Percentiles rank a stretch among this genome's conserved stretches.
These are phyloP conservation scores for Fusarium continuum DNA, from an alignment of 2,329 filamentous ascomycete genomes.

Conservation along the genomic window DNA sequence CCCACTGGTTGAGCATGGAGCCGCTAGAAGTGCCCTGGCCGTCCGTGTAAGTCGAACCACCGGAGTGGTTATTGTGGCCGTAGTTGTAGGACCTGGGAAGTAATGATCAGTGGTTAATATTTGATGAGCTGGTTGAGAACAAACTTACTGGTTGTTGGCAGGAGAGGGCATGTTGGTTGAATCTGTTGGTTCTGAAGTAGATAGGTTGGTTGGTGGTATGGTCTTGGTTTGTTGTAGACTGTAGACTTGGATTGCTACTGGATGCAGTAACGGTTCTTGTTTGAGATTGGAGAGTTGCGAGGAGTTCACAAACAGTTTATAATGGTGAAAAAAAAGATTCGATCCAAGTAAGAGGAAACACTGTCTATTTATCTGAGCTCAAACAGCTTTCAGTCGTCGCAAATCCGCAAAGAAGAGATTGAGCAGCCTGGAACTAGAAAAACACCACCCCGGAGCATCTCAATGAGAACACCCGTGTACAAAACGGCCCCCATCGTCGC, in stretches of 20 bases:
- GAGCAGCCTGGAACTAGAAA: constrained; percentile 26
- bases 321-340: not conserved
- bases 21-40: constrained; percentile 12
- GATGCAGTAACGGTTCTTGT: not conserved
- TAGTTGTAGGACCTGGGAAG: constrained; percentile 10
- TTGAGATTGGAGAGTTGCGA: not conserved
- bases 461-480: not conserved
- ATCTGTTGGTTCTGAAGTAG: not conserved
- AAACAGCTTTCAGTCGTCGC: not conserved
- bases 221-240: constrained; percentile 1
- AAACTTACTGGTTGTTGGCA: constrained; percentile 17
- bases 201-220: not conserved
- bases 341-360: not conserved
- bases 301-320: not conserved
- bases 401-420: constrained; percentile 17
- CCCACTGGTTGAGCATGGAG: constrained; percentile 21
- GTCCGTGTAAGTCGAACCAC: constrained; percentile 26
- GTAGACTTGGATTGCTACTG: not conserved
- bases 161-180: constrained; percentile 23
- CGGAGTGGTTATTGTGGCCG: not conserved
- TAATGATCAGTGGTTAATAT: not conserved
- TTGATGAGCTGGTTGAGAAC: not conserved
- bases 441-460: constrained; percentile 14
- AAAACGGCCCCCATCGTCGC: constrained; percentile 22
- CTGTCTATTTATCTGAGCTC: not conserved